phyloP scores from a whole-genome alignment of 495 filamentous ascomycete genomes.

The Penicillium flavigenum region DNA sequence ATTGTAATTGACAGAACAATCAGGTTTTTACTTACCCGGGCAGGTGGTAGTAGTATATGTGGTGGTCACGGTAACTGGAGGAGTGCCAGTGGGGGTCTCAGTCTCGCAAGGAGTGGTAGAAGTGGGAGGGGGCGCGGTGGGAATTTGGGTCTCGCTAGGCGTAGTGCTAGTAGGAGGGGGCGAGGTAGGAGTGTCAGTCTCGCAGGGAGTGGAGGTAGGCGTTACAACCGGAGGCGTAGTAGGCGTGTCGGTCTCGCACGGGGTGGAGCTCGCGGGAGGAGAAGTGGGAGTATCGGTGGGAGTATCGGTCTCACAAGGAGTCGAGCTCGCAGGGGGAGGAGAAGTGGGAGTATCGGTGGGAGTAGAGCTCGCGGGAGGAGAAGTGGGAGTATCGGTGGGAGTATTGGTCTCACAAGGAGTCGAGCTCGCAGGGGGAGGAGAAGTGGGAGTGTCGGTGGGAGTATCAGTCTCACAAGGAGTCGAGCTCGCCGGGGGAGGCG shows the following conservation, averaged over 20 bases:
- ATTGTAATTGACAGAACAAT: not conserved
- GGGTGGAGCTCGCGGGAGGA: not conserved
- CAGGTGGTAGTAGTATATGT: constrained; percentile 27
- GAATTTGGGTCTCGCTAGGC: constrained; percentile 1
- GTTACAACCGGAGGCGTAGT: not conserved
- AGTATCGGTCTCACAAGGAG: constrained; percentile 8
- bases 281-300: not conserved
- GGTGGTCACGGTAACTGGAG: constrained; percentile 21
- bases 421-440: not conserved
- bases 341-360: not conserved
- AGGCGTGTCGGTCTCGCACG: constrained; percentile 5
- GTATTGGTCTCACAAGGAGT: constrained; percentile 14
- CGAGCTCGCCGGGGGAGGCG: not conserved
- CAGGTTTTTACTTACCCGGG: constrained; percentile 21
- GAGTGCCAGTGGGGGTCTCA: not conserved
- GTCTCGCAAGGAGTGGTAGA: constrained; percentile 16
- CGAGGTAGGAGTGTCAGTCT: not conserved
- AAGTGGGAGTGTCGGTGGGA: constrained; percentile 3
- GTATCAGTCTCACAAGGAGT: constrained; percentile 16
- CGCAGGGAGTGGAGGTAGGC: no score
- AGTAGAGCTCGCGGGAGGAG: not conserved
- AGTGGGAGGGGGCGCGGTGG: not conserved
- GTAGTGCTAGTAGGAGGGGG: constrained; percentile 1
- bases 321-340: constrained; percentile 2
- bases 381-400: not conserved